These are phyloP conservation scores for Suillus alpinus DNA, from an alignment of 768 basidiomycete species.

Conservation along the genomic window DNA sequence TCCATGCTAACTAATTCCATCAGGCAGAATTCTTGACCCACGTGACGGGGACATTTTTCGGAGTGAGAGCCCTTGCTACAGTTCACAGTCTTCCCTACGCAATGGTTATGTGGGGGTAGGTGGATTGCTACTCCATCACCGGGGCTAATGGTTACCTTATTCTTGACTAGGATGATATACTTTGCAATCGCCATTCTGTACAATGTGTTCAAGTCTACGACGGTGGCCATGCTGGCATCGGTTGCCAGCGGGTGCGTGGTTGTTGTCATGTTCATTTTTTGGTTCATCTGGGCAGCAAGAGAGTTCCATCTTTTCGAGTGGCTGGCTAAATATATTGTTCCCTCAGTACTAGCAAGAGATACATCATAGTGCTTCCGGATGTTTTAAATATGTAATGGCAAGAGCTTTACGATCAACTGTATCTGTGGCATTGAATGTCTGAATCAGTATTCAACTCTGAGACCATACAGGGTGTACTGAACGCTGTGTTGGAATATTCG, in stretches of 20 bases:
- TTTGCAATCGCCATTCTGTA: neutral
- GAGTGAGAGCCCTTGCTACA: neutral
- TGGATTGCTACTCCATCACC: neutral
- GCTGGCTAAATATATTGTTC: neutral
- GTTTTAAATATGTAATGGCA: neutral
- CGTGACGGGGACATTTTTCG: neutral
- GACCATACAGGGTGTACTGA: no score
- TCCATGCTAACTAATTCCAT: neutral
- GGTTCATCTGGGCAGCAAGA: neutral
- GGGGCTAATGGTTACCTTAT: neutral
- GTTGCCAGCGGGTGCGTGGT: neutral
- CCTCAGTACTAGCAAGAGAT: neutral
- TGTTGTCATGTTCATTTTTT: neutral
- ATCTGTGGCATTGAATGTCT: neutral
- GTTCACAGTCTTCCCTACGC: neutral
- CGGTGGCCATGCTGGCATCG: neutral
- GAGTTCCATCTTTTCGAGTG: neutral
- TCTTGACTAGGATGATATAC: neutral
- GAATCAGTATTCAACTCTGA: neutral
- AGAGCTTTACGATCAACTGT: neutral
- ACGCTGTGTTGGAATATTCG: no score
- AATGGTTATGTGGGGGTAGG: conserved; percentile 1
- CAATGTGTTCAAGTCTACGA: neutral
- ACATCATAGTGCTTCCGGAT: neutral
- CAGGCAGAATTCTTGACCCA: conserved; percentile 12